These are phyloP conservation scores for Artemisia tridentata DNA, from an alignment of 129 eudicot species.

Conservation along the genomic window DNA sequence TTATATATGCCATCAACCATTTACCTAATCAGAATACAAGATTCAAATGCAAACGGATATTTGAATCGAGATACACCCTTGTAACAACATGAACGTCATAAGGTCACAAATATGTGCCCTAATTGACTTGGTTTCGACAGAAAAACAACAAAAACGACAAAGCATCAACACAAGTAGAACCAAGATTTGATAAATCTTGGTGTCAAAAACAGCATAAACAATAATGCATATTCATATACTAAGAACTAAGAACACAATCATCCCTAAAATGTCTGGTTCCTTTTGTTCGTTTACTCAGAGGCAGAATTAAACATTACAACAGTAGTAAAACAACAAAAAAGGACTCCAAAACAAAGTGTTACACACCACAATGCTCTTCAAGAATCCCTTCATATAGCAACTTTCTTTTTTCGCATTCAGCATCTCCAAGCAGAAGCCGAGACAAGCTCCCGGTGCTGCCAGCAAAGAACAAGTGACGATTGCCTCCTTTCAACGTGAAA, in stretches of 20 bases:
- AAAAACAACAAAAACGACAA: neutral
- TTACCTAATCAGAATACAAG: too few species aligned
- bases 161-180: slow-evolving; percentile 11
- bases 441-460: slow-evolving; percentile 65
- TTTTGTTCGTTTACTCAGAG: slow-evolving; percentile 23
- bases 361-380: slow-evolving; percentile 22
- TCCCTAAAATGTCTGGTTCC: slow-evolving; percentile 29
- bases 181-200: slow-evolving; percentile 6
- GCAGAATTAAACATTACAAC: slow-evolving; percentile 24
- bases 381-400: slow-evolving; percentile 9
- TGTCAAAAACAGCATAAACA: slow-evolving; percentile 20
- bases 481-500: slow-evolving; percentile 73
- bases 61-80: too few species aligned
- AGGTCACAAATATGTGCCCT: neutral
- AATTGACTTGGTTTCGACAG: neutral
- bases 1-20: too few species aligned
- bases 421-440: slow-evolving; percentile 76
- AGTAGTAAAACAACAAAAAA: slow-evolving; percentile 16
- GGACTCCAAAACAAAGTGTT: slow-evolving; percentile 11
- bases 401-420: slow-evolving; percentile 19
- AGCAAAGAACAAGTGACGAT: slow-evolving; percentile 60
- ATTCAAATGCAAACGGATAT: too few species aligned
- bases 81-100: neutral
- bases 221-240: slow-evolving; percentile 26
- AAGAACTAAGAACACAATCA: slow-evolving; percentile 19